phyloP scores from a whole-genome alignment of 257 asterid genomes.

The Salvia splendens region DNA sequence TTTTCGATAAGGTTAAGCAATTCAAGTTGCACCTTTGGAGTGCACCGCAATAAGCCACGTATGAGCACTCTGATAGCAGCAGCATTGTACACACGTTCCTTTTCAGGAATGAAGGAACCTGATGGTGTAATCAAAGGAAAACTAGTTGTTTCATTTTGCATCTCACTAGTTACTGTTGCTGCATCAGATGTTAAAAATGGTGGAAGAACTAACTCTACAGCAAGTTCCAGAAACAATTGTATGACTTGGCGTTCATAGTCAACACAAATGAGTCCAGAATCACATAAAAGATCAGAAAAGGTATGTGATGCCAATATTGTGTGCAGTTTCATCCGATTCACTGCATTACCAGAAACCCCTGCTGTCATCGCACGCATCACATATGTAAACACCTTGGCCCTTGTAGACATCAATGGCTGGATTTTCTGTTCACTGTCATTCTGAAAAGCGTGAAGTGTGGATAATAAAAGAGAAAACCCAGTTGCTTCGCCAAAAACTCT shows the following conservation, averaged over 20 bases:
- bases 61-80: slow-evolving; percentile 84
- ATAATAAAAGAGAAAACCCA: slow-evolving; percentile 88
- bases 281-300: slow-evolving; percentile 83
- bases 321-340: slow-evolving; percentile 79
- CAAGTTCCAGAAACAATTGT: slow-evolving; percentile 88
- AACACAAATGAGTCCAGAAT: slow-evolving; percentile 84
- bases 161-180: slow-evolving; percentile 40
- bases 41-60: slow-evolving; percentile 78
- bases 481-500: slow-evolving; percentile 98
- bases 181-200: slow-evolving; percentile 72
- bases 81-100: slow-evolving; percentile 85
- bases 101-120: slow-evolving; percentile 69
- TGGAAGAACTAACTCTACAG: slow-evolving; percentile 86
- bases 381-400: slow-evolving; percentile 73
- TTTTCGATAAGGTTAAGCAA: slow-evolving; percentile 76
- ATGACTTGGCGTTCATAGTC: slow-evolving; percentile 91
- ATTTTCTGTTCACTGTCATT: slow-evolving; percentile 56
- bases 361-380: slow-evolving; percentile 84
- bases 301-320: slow-evolving; percentile 70
- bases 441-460: slow-evolving; percentile 87
- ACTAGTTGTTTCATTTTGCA: slow-evolving; percentile 57
- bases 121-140: slow-evolving; percentile 65
- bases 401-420: slow-evolving; percentile 42
- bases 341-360: slow-evolving; percentile 80
- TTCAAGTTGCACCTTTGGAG: slow-evolving; percentile 95